phyloP scores from a whole-genome alignment of 2,329 filamentous ascomycete genomes.

The Cladosporium sp. region DNA sequence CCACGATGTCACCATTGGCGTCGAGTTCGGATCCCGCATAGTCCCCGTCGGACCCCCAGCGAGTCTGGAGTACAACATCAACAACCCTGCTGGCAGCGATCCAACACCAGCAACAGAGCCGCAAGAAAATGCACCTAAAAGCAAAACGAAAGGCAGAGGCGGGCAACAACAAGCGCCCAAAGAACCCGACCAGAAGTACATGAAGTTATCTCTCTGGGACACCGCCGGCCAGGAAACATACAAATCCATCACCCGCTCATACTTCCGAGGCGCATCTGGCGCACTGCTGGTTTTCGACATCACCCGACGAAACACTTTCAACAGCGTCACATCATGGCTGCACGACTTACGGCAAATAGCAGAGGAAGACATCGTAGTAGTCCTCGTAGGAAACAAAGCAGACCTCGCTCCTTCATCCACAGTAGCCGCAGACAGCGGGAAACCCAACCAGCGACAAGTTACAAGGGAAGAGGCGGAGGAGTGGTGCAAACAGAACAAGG shows the following conservation, averaged over 20 bases:
- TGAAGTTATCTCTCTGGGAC: constrained; percentile 94
- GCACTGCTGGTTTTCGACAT: constrained; percentile 93
- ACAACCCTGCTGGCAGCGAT: constrained; percentile 39
- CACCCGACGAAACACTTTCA: constrained; percentile 76
- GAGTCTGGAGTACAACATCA: constrained; percentile 53
- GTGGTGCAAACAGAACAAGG: constrained; percentile 81
- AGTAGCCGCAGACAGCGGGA: constrained; percentile 27
- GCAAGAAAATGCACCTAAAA: constrained; percentile 17
- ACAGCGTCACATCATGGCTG: constrained; percentile 87
- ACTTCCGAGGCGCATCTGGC: constrained; percentile 78
- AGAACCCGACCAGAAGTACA: constrained; percentile 60
- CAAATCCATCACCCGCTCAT: constrained; percentile 90
- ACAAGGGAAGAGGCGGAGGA: constrained; percentile 77
- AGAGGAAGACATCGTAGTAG: constrained; percentile 89
- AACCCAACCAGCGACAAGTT: constrained; percentile 69
- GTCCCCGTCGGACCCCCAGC: constrained; percentile 85
- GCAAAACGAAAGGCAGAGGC: constrained; percentile 16
- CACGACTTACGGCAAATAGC: constrained; percentile 91
- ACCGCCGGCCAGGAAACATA: constrained; percentile 97
- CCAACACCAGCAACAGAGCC: constrained; percentile 13
- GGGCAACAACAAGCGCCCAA: constrained; percentile 33
- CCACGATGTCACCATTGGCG: constrained; percentile 95
- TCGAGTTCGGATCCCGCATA: constrained; percentile 91
- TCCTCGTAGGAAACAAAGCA: constrained; percentile 92
- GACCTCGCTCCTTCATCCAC: constrained; percentile 61